Conservation (phyloP, 257 asterid species). For the Petunia axillaris region DNA sequence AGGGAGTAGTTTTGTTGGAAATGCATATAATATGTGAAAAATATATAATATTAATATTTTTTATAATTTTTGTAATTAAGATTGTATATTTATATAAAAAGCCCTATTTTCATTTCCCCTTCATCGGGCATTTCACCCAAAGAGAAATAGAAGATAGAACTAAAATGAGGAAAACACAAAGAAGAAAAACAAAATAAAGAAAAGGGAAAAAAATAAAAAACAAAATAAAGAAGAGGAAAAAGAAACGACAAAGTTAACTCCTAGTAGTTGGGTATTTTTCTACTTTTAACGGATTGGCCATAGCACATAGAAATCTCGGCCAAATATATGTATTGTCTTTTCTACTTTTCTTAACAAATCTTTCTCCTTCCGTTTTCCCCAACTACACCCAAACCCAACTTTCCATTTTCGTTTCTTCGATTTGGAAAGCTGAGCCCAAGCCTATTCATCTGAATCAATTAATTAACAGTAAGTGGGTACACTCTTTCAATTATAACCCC, state of each 20-base stretch:
- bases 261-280: not conserved
- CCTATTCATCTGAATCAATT: conserved; percentile 7
- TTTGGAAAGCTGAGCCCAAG: not conserved
- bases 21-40: too few relatives aligned
- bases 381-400: not conserved
- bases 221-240: not conserved
- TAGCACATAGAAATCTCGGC: not conserved
- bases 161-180: too few relatives aligned
- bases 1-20: too few relatives aligned
- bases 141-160: too few relatives aligned
- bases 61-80: too few relatives aligned
- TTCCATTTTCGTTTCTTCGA: conserved; percentile 9
- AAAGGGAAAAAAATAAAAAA: not conserved
- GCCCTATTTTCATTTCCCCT: too few relatives aligned
- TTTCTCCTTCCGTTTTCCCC: not conserved
- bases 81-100: too few relatives aligned
- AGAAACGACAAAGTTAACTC: not conserved
- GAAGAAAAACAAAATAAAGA: too few relatives aligned
- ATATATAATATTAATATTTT: too few relatives aligned
- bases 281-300: not conserved
- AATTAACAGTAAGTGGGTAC: not conserved
- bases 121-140: too few relatives aligned
- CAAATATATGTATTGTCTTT: not conserved
- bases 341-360: not conserved
- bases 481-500: not conserved